Percentiles rank a stretch among this genome's conserved stretches.
Conservation (phyloP, 768 basidiomycete genomes). For the Lepiota brunneoincarnata region DNA sequence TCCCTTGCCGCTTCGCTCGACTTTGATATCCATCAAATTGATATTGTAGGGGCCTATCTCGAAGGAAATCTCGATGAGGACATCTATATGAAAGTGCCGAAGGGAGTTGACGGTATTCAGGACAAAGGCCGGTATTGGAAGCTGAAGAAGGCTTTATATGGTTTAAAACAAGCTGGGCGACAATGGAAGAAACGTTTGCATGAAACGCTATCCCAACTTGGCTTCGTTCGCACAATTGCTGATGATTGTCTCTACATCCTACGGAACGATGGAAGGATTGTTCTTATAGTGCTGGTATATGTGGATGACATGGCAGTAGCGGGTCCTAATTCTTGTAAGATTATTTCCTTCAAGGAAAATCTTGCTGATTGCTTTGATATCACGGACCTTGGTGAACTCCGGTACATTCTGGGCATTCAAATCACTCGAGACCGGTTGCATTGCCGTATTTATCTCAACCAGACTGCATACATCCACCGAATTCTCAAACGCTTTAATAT, state of each 20-base stretch:
- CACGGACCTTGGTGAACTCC: constrained; percentile 24
- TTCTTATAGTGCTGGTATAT: constrained; percentile 12
- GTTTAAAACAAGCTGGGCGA: constrained; percentile 31
- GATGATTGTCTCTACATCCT: constrained; percentile 19
- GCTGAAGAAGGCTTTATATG: constrained; percentile 29
- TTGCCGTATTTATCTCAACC: constrained; percentile 23
- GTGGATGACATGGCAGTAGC: constrained; percentile 14
- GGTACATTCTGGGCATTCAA: constrained; percentile 30
- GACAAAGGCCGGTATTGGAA: too few species aligned
- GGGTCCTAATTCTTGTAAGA: constrained; percentile 14
- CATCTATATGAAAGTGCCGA: constrained; percentile 25
- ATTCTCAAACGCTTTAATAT: constrained; percentile 23
- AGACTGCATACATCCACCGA: constrained; percentile 24
- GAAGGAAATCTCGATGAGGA: constrained; percentile 23
- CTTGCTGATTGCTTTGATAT: constrained; percentile 26
- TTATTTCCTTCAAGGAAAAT: constrained; percentile 15
- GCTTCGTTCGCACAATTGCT: constrained; percentile 7
- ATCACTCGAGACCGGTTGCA: constrained; percentile 19
- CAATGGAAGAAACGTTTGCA: constrained; percentile 23
- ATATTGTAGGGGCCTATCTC: too few species aligned
- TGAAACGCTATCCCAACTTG: neutral
- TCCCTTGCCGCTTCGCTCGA: too few species aligned
- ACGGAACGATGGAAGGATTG: neutral
- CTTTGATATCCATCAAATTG: too few species aligned
- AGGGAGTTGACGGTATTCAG: constrained; percentile 14